phyloP scores from a whole-genome alignment of 73 alveolate genomes.

The Tetrahymena malaccensis region DNA sequence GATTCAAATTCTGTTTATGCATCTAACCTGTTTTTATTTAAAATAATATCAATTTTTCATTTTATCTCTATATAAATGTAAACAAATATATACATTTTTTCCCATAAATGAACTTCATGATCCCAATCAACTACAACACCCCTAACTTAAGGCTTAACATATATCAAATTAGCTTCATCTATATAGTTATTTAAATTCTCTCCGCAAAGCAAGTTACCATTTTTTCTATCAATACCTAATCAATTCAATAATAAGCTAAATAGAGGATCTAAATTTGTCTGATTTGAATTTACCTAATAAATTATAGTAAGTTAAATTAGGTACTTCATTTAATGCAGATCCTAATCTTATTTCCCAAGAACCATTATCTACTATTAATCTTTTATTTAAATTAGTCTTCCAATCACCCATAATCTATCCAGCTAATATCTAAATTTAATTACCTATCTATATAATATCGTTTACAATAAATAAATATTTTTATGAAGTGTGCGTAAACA shows the following conservation, averaged over 20 bases:
- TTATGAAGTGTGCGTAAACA: not conserved
- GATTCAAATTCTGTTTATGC: not conserved
- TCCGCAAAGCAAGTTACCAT: not conserved
- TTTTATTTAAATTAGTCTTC: not conserved
- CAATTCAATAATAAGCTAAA: not conserved
- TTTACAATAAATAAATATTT: not conserved
- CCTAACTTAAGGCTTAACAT: not conserved
- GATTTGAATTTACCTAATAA: not conserved
- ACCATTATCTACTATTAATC: not conserved
- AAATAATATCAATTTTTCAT: not conserved
- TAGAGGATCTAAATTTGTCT: not conserved
- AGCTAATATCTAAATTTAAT: not conserved
- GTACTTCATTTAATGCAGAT: not conserved
- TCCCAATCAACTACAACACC: not conserved
- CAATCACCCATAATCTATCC: not conserved
- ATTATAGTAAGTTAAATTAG: not conserved
- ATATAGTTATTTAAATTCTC: not conserved
- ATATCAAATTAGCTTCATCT: not conserved
- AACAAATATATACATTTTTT: not conserved
- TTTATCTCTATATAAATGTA: too few species aligned
- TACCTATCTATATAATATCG: not conserved
- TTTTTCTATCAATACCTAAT: not conserved
- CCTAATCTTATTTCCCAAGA: not conserved
- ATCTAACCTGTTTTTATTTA: not conserved
- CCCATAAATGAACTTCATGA: not conserved